phyloP scores from a whole-genome alignment of 1,284 basidiomycete species.

The Puccinia novopanici region DNA sequence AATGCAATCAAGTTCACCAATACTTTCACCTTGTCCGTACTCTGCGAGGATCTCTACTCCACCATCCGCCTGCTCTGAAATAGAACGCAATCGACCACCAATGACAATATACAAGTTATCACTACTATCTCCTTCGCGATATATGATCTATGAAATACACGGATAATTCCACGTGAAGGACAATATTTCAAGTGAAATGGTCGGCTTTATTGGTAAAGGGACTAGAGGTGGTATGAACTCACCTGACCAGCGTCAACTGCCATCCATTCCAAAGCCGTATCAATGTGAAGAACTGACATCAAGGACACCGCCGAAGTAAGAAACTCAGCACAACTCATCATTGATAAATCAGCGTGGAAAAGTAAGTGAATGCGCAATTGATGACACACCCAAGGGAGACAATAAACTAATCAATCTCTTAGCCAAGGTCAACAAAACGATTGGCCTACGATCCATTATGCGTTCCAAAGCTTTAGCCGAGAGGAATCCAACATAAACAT shows the following conservation, averaged over 20 bases:
- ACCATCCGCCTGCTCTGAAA: constrained; percentile 68
- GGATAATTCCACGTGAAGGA: not conserved
- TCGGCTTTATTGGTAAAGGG: constrained; percentile 21
- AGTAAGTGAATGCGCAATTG: not conserved
- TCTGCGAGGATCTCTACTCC: constrained; percentile 80
- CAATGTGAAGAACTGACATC: constrained; percentile 84
- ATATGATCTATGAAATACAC: constrained; percentile 68
- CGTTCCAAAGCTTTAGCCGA: constrained; percentile 84
- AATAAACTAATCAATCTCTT: constrained; percentile 91
- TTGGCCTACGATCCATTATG: constrained; percentile 87
- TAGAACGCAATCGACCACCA: constrained; percentile 87
- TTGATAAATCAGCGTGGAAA: constrained; percentile 14
- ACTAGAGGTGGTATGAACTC: constrained; percentile 26
- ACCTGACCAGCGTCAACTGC: constrained; percentile 85
- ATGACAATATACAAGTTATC: constrained; percentile 99
- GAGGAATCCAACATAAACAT: constrained; percentile 92
- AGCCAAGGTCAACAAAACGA: constrained; percentile 91
- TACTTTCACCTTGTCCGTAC: constrained; percentile 80
- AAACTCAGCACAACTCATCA: not conserved
- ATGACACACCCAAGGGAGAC: constrained; percentile 74
- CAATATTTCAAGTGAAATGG: not conserved
- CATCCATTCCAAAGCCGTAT: constrained; percentile 96
- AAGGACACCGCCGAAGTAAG: constrained; percentile 36
- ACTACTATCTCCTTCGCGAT: constrained; percentile 82
- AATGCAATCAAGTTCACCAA: constrained; percentile 90